Evolutionary conservation across 2,329 filamentous ascomycete genomes (phyloP), one percentile per base, ranked within the genome.

Genomic region (Pseudogymnoascus sp.): DNA sequence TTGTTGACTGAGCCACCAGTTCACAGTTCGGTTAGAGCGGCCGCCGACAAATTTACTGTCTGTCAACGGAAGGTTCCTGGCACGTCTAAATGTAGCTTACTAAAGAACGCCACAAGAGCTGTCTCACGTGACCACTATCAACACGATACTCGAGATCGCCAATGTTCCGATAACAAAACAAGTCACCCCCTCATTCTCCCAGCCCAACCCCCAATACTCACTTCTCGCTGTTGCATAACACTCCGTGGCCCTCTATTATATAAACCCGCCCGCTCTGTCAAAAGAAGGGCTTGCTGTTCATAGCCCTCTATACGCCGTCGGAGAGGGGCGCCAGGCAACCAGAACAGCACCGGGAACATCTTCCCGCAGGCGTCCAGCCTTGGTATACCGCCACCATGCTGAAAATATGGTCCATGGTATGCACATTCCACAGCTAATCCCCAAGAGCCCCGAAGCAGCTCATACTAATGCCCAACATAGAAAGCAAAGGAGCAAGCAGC

Each of bases 341-440:
- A 57, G 51, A 34, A 34, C 28, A 57, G n/a, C 51, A 34, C 48
- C 23, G 23, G 48, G 23, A 54, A 28, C 14, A 31, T 8, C 28
- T 19, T 34, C 25, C 51, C 25, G 51, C 51, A 57, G 28, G 6
- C 28, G 8, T n/a, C 16, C 28, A 54, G n/a, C 28, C 25, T 57
- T 19, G 28, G 28, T 57, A 19, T 19, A 62, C 60, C 60, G 64
- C 69, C 80, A 93, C 81, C 75, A 98, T 98, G 95, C 84, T 97
- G 83, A 98, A 98, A 82, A 97, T 98, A 82, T 98, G 93, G 95
- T 96, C 92, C 73, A 96, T 98, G 93, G 92, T 96, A 81, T 62
- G 83, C 25, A 28, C 19, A 66, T 62, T 63, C 67, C 14, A 67
- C 64, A 45, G 61, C 64, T 65, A 63, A 6, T 48, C 60, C 39